These are phyloP conservation scores for Aureobasidium lini DNA, from an alignment of 2,329 filamentous ascomycete species.

Conservation along the genomic window DNA sequence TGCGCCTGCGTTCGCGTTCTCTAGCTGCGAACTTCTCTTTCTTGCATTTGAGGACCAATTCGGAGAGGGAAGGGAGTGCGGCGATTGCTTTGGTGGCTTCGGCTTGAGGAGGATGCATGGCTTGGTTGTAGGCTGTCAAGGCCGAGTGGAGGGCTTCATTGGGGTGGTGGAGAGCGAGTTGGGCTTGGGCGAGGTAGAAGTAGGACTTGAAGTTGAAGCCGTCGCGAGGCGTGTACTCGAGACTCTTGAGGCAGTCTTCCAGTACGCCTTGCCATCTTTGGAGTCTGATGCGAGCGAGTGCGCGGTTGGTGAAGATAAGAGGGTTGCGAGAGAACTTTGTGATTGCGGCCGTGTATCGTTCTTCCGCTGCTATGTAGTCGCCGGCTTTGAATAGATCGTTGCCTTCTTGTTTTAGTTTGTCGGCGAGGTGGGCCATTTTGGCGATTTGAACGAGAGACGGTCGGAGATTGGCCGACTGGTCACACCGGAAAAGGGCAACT, in stretches of 20 bases:
- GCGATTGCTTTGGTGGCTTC: conserved; percentile 35
- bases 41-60: conserved; percentile 70
- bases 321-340: conserved; percentile 70
- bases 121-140: conserved; percentile 58
- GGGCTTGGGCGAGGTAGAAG: conserved; percentile 75
- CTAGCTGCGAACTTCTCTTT: conserved; percentile 75
- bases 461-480: too few species aligned
- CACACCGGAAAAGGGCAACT: background rate
- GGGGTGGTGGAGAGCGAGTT: conserved; percentile 64
- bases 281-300: conserved; percentile 72
- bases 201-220: conserved; percentile 56
- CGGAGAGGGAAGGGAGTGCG: conserved; percentile 47
- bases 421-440: conserved; percentile 31
- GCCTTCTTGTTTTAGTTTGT: conserved; percentile 46
- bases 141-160: conserved; percentile 67
- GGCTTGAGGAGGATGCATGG: conserved; percentile 47
- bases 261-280: conserved; percentile 66
- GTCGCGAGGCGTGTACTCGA: conserved; percentile 60
- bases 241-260: conserved; percentile 67
- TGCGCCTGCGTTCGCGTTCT: conserved; percentile 55
- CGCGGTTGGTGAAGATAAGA: conserved; percentile 80
- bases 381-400: conserved; percentile 58
- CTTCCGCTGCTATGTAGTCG: conserved; percentile 60
- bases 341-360: conserved; percentile 69
- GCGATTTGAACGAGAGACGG: background rate